Conservation (phyloP, 2,329 filamentous ascomycete species). For the Pezicula neosporulosa region DNA sequence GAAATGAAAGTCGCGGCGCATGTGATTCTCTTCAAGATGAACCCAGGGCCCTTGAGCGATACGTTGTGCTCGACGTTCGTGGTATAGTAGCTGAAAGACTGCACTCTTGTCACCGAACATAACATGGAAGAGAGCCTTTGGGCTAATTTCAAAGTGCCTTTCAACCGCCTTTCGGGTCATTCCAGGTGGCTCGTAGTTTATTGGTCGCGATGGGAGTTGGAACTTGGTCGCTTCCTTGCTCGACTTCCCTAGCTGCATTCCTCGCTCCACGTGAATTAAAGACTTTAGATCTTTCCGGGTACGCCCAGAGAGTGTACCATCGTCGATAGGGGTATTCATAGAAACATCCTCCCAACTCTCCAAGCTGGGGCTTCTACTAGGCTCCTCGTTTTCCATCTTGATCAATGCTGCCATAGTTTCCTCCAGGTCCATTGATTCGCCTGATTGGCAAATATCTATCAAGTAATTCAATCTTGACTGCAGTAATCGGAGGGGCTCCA, state of each 20-base stretch:
- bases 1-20: slow-evolving; percentile 79
- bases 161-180: slow-evolving; percentile 75
- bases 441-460: slow-evolving; percentile 73
- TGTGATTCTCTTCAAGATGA: slow-evolving; percentile 62
- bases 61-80: slow-evolving; percentile 73
- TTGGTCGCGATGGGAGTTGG: slow-evolving; percentile 75
- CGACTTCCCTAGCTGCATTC: slow-evolving; percentile 42
- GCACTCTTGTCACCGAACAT: slow-evolving; percentile 96
- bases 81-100: slow-evolving; percentile 87
- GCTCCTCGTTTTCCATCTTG: slow-evolving; percentile 65
- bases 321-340: slow-evolving; percentile 55
- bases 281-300: slow-evolving; percentile 42
- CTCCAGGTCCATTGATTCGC: slow-evolving; percentile 65
- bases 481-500: slow-evolving; percentile 80
- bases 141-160: slow-evolving; percentile 82
- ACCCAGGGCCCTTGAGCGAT: slow-evolving; percentile 88
- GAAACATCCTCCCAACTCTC: slow-evolving; percentile 91
- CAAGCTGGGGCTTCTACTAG: slow-evolving; percentile 64
- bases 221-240: slow-evolving; percentile 53
- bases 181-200: slow-evolving; percentile 79
- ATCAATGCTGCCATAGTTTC: slow-evolving; percentile 70
- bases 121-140: slow-evolving; percentile 93
- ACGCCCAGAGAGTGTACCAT: slow-evolving; percentile 41
- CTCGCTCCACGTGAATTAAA: slow-evolving; percentile 59
- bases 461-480: slow-evolving; percentile 82